phyloP scores from a whole-genome alignment of 805 yeast genomes.

The Sugiyamaella chiloensis region DNA sequence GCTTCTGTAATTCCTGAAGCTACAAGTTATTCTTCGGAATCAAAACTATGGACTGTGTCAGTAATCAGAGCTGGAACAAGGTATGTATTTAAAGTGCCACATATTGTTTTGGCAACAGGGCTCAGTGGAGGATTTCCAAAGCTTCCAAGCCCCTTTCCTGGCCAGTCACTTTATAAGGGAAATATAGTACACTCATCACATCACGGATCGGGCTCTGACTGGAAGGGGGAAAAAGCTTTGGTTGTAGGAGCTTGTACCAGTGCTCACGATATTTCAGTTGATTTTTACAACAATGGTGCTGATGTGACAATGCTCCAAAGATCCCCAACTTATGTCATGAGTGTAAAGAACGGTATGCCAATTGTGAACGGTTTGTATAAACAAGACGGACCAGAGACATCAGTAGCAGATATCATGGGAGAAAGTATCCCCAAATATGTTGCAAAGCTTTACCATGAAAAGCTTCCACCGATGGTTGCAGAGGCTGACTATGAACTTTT shows the following conservation, averaged over 20 bases:
- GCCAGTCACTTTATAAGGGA: slow-evolving; percentile 39
- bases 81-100: slow-evolving; percentile 27
- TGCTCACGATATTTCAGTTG: slow-evolving; percentile 47
- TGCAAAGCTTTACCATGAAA: slow-evolving; percentile 37
- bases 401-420: slow-evolving; percentile 40
- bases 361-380: slow-evolving; percentile 32
- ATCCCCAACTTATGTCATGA: slow-evolving; percentile 44
- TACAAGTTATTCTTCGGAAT: slow-evolving; percentile 16
- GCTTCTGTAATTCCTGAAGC: slow-evolving; percentile 32
- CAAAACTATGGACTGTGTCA: slow-evolving; percentile 36
- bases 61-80: slow-evolving; percentile 28
- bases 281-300: slow-evolving; percentile 45
- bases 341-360: slow-evolving; percentile 39
- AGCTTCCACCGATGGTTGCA: slow-evolving; percentile 31
- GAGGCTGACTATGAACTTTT: slow-evolving; percentile 34
- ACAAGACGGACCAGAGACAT: slow-evolving; percentile 38
- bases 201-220: slow-evolving; percentile 41
- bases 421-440: slow-evolving; percentile 38
- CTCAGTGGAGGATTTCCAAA: slow-evolving; percentile 46
- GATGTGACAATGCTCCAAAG: slow-evolving; percentile 45
- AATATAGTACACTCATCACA: slow-evolving; percentile 42
- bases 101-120: slow-evolving; percentile 45
- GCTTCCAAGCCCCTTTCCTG: slow-evolving; percentile 38
- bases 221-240: slow-evolving; percentile 42
- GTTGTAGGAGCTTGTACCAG: slow-evolving; percentile 48